Evolutionary conservation across 2,329 filamentous ascomycete species (phyloP), one percentile per base, ranked within the genome.

Genomic region (Sordariomycetes sp.): DNA sequence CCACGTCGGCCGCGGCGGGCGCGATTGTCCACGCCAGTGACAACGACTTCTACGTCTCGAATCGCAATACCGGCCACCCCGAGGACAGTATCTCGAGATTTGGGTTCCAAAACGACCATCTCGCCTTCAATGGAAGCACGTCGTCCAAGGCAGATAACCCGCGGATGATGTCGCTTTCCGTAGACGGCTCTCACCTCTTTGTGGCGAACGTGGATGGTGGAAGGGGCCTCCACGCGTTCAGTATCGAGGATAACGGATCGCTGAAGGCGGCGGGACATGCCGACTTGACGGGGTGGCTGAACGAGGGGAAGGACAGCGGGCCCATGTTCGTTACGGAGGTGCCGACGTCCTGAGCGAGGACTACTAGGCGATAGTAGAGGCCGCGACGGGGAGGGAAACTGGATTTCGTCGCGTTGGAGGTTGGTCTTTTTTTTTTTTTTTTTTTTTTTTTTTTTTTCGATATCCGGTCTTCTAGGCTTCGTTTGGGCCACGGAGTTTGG

Each of bases 21-120:
- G 76, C 74, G 64, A 64, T 80, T 45, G 65, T 70, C 58, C 63
- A 78, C 36, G 66, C 71, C 10, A 63, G 64, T 4, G 28, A 32
- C 28, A 72, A 75, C 65, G 68, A 77, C 65, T 62, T 79, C 20
- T 79, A 79, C 65, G 70, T 79, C 56, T 76, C 75, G 42, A 80
- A 80, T 70, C 75, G 77, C 3, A 61, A 77, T 28, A 74, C 70
- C 1, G 75, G 74, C 56, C 69, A 71, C 39, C 62, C 61, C 2
- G 72, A 71, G 10, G 77, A 80, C 66, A 74, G 67, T 62, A 72
- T 80, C 62, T 70, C 74, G 6, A 73, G 74, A 64, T 77, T 79
- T 64, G 65, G 65, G 62, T 61, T 73, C 50, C 64, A 20, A n/a
- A 28, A 66, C 54, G 57, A 59, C 34, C 55, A 60, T 35, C 65